Base-by-base conservation (phyloP, 2,329 filamentous ascomycete species). In the Dichotomopilus funicola region DNA sequence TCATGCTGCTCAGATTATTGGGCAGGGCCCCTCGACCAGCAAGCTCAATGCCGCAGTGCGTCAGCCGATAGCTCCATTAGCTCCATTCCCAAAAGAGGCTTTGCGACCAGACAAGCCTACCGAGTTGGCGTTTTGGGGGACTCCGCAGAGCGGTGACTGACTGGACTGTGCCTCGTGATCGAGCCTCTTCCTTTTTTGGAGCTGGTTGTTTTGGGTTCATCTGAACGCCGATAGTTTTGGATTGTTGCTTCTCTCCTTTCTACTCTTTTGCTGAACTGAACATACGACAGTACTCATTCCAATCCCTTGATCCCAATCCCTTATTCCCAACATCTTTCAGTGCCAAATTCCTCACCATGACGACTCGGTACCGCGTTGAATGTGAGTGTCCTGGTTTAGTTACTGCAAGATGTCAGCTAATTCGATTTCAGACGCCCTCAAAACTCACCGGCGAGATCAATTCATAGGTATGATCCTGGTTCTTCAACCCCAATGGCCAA, bases 401-500 rank as follows among this genome's bases (percentile, higher is more conserved):
- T 6, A 9, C 1, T 37, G 40, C 5, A 6, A n/a, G 4, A 13
- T 12, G 37, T 27, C 31, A 48, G 27, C 53, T 63, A 43, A 63
- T 49, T 31, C n/a, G 37, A 9, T 31, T 56, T 34, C 61, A 83
- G 80, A 83, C 75, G 78, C 80, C 47, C 76, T 82, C 66, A 83
- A 95, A 80, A 92, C 91, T 51, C 91, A 96, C 75, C 83, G 91
- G 54, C 80, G 91, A 68, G 91, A 96, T 70, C 91, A 96, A 71
- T 83, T 96, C 66, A 90, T 91, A 72, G 79, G 88, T 63, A 49
- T 49, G 10, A 31, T 44, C 37, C 19, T 19, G 27, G 11, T 6
- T 11, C 34, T 9, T 7, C n/a, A 11, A 35, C 11, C 5, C 36
- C 40, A 37, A 42, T 42, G 11, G 5, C 34, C 46, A 6, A 11